Evolutionary conservation across 2,329 filamentous ascomycete species (phyloP).

Genomic region (Didymella pinodella): DNA sequence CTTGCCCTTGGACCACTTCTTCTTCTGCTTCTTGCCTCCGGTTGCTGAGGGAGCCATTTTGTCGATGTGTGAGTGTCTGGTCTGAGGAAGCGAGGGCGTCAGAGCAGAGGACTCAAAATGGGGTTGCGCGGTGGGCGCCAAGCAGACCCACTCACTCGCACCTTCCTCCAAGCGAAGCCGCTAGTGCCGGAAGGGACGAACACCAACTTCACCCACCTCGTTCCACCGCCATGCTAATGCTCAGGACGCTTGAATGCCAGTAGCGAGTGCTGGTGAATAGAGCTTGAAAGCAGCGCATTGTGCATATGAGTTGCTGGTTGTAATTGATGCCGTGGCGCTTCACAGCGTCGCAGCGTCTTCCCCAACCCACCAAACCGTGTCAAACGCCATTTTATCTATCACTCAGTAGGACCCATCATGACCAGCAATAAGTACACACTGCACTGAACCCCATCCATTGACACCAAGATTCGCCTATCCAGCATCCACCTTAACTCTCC

Average conservation of each 20-base stretch:
- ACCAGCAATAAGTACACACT: too few relatives aligned
- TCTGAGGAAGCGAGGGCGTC: constrained; percentile 9
- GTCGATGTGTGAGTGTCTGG: constrained; percentile 22
- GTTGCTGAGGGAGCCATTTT: constrained; percentile 61
- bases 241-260: too few relatives aligned
- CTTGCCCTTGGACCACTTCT: constrained; percentile 77
- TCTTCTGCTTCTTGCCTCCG: constrained; percentile 82
- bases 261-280: too few relatives aligned
- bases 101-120: constrained; percentile 8
- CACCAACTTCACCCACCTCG: background rate
- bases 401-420: too few relatives aligned
- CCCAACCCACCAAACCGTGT: too few relatives aligned
- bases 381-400: too few relatives aligned
- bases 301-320: background rate
- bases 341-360: too few relatives aligned
- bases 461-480: background rate
- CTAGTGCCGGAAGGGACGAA: constrained; percentile 8
- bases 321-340: background rate
- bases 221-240: too few relatives aligned
- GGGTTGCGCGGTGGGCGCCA: constrained; percentile 11
- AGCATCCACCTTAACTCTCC: background rate
- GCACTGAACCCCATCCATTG: too few relatives aligned
- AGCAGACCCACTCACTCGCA: background rate
- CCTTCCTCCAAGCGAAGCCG: constrained; percentile 14
- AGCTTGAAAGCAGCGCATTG: too few relatives aligned